phyloP scores from a whole-genome alignment of 2,329 filamentous ascomycete genomes.

The Plenodomus tracheiphilus region DNA sequence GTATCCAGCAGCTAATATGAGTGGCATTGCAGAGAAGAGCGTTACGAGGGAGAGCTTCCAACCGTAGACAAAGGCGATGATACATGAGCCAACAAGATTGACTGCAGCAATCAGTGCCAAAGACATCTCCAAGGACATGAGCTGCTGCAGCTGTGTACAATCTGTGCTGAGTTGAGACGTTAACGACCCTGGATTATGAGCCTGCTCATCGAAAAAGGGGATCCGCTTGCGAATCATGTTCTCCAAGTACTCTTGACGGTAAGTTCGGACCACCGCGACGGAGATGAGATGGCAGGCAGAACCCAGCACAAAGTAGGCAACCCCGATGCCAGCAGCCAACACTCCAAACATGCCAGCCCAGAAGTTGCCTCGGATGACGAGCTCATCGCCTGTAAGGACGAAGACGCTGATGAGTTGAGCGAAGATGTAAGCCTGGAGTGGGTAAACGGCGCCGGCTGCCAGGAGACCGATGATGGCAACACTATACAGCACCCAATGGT shows the following conservation, averaged over 20 bases:
- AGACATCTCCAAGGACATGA: conserved; percentile 65
- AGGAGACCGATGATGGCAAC: conserved; percentile 35
- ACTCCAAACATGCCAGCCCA: conserved; percentile 69
- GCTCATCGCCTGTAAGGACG: conserved; percentile 32
- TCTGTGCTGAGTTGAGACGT: conserved; percentile 61
- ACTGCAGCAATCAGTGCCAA: conserved; percentile 65
- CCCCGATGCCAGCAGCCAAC: conserved; percentile 57
- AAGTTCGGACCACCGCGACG: conserved; percentile 53
- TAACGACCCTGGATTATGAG: conserved; percentile 63
- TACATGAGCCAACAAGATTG: conserved; percentile 65
- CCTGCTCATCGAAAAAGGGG: conserved; percentile 63
- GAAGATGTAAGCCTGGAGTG: conserved; percentile 46
- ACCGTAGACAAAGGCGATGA: conserved; percentile 71
- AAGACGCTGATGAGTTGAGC: conserved; percentile 44
- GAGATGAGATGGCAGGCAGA: conserved; percentile 36
- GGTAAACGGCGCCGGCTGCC: conserved; percentile 41
- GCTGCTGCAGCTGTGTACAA: conserved; percentile 63
- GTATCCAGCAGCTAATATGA: conserved; percentile 55
- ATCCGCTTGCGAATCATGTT: conserved; percentile 63
- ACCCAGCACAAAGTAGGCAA: conserved; percentile 58
- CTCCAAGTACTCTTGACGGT: conserved; percentile 64
- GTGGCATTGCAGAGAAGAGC: conserved; percentile 61
- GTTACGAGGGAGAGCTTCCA: conserved; percentile 77
- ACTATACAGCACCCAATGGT: conserved; percentile 39
- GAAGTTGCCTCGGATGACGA: conserved; percentile 53